These are phyloP conservation scores for Chytridiales sp. DNA, from an alignment of 371 early-diverging fungal species.

Conservation along the genomic window DNA sequence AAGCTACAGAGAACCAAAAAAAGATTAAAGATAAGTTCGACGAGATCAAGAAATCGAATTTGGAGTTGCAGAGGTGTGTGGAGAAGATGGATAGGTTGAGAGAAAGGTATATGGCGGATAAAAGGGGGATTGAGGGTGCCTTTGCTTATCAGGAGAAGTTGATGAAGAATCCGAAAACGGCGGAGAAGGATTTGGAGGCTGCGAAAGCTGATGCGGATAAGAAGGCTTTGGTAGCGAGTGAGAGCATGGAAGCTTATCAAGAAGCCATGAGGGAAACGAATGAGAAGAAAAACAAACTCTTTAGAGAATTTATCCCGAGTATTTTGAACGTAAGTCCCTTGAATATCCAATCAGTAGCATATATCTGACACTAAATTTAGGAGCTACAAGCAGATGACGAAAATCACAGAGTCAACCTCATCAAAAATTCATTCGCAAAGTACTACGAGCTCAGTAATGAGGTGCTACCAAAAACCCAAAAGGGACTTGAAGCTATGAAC, in stretches of 20 bases:
- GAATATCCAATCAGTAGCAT: not conserved
- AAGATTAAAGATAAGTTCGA: constrained; percentile 34
- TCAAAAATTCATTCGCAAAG: constrained; percentile 19
- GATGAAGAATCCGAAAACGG: constrained; percentile 28
- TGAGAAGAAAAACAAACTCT: constrained; percentile 28
- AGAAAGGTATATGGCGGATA: constrained; percentile 33
- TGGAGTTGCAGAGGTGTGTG: constrained; percentile 30
- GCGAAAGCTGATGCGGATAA: constrained; percentile 31
- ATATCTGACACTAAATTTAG: constrained; percentile 4
- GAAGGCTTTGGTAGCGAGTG: constrained; percentile 23
- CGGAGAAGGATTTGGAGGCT: constrained; percentile 5
- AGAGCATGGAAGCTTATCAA: constrained; percentile 29
- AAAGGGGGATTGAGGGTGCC: constrained; percentile 28
- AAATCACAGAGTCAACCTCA: constrained; percentile 20
- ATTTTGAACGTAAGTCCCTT: constrained; percentile 25
- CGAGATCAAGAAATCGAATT: constrained; percentile 27
- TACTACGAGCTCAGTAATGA: constrained; percentile 21
- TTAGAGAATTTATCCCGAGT: constrained; percentile 24
- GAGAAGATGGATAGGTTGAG: constrained; percentile 29
- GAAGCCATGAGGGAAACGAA: constrained; percentile 31
- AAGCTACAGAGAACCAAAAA: constrained; percentile 30
- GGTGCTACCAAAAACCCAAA: constrained; percentile 5
- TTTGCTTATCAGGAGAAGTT: constrained; percentile 27
- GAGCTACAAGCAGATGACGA: constrained; percentile 33
- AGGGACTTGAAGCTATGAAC: constrained; percentile 22